These are phyloP conservation scores for Heliosperma pusillum DNA, from an alignment of 148 eudicot species.

Conservation along the genomic window DNA sequence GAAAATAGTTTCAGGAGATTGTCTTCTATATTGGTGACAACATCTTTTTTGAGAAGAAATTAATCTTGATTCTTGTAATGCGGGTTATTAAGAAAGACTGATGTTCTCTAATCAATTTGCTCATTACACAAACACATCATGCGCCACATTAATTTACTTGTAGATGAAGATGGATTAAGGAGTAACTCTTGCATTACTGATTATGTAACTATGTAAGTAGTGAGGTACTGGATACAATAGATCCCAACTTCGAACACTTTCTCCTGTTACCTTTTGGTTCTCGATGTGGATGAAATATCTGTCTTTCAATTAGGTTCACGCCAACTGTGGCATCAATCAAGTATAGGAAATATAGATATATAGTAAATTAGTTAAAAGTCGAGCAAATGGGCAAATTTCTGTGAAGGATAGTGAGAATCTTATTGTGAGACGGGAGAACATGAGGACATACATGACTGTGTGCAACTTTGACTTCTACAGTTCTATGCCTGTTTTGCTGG, in stretches of 20 bases:
- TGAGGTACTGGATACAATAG: too few relatives aligned
- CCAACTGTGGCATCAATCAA: background rate
- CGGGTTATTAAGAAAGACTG: too few relatives aligned
- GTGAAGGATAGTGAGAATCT: background rate
- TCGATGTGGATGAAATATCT: too few relatives aligned
- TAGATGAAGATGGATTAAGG: background rate
- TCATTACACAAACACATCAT: background rate
- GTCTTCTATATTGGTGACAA: background rate
- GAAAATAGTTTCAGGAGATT: background rate
- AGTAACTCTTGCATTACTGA: too few relatives aligned
- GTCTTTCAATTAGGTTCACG: background rate
- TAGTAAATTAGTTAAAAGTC: background rate
- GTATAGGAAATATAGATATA: background rate
- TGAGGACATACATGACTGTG: background rate
- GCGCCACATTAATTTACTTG: background rate
- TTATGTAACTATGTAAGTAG: too few relatives aligned
- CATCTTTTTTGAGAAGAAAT: background rate
- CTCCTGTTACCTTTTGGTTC: too few relatives aligned
- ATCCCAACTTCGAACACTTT: too few relatives aligned
- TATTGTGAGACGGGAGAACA: background rate
- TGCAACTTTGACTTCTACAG: background rate
- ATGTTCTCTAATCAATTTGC: background rate
- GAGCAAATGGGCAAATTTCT: background rate
- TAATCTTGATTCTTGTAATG: background rate
- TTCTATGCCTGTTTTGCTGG: background rate